These are phyloP conservation scores for Eucalyptus regnans DNA, from an alignment of 345 rosid genomes.

Conservation along the genomic window DNA sequence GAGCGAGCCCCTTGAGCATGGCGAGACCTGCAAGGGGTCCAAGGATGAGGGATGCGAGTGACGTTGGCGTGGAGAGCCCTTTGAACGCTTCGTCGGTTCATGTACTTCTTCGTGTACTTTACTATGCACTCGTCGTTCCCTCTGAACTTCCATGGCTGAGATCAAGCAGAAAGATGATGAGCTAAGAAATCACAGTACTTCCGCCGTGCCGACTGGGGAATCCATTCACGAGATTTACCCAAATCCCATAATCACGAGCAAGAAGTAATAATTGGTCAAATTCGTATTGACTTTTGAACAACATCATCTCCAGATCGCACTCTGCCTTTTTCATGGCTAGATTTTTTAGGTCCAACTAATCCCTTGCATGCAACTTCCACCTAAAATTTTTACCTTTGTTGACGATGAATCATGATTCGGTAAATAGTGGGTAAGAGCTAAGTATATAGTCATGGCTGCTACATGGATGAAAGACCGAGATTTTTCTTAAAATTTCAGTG, in stretches of 20 bases:
- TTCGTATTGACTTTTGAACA: background rate
- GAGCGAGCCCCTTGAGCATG: background rate
- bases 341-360: background rate
- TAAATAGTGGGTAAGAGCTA: background rate
- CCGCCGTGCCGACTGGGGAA: background rate
- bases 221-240: background rate
- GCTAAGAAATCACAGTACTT: background rate
- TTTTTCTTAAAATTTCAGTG: background rate
- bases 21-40: slow-evolving; percentile 48
- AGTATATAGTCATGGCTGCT: background rate
- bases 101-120: slow-evolving; percentile 28
- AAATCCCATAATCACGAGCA: background rate
- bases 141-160: slow-evolving; percentile 59
- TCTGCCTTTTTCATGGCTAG: background rate
- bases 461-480: background rate
- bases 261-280: background rate
- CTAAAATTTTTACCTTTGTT: background rate
- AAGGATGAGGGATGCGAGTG: slow-evolving; percentile 15
- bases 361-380: background rate
- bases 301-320: background rate
- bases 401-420: background rate
- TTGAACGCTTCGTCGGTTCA: slow-evolving; percentile 59
- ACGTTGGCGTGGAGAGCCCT: slow-evolving; percentile 61
- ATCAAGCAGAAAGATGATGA: background rate
- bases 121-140: slow-evolving; percentile 69